A percentile compares a stretch with the other conserved stretches of the same genome.
Evolutionary conservation across 495 filamentous ascomycete genomes (phyloP).

Genomic region (Penicillium maclennaniae): DNA sequence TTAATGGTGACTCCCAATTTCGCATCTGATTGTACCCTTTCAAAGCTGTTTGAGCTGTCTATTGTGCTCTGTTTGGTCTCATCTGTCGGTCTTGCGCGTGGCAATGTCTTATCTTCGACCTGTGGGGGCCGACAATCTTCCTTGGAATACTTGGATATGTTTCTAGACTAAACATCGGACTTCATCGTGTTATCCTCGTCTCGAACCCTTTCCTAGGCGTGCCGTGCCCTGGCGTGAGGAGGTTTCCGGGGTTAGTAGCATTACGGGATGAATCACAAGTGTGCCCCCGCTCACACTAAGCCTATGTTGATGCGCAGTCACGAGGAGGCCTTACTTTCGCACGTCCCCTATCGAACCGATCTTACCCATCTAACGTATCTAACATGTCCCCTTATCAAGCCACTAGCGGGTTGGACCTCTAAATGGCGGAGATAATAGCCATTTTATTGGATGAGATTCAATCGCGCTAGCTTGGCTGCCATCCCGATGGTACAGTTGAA

Average conservation of each 20-base stretch:
- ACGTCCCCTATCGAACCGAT: too few relatives aligned
- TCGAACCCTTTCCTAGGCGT: background rate
- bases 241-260: too few relatives aligned
- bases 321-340: background rate
- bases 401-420: background rate
- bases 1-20: background rate
- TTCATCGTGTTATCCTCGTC: background rate
- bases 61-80: background rate
- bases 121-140: too few relatives aligned
- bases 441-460: background rate
- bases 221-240: background rate
- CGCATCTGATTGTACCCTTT: background rate
- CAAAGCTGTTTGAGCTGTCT: too few relatives aligned
- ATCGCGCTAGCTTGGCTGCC: background rate
- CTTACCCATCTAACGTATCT: too few relatives aligned
- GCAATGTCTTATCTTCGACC: too few relatives aligned
- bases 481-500: background rate
- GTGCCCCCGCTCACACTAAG: background rate
- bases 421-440: background rate
- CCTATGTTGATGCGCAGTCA: background rate
- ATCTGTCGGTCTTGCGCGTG: background rate
- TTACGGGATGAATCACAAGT: background rate
- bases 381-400: background rate
- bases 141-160: background rate
- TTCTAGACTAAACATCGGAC: background rate